A percentile compares a stretch with the other conserved stretches of the same genome.
Evolutionary conservation across 345 rosid species (phyloP).

Genomic region (Sisymbrium altissimum): DNA sequence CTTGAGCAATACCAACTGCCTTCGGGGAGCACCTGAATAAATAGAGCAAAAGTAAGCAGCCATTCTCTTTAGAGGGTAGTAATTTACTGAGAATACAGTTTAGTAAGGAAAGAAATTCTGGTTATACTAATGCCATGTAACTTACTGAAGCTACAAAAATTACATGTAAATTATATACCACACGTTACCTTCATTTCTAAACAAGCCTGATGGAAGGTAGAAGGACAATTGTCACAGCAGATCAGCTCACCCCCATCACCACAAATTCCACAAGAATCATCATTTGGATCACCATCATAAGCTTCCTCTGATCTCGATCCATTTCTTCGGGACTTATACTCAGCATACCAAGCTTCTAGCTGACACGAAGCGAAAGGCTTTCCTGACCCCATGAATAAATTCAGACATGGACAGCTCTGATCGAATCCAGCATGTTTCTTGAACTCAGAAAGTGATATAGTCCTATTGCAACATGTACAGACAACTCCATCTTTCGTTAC

Average conservation of each 20-base stretch:
- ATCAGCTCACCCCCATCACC: constrained; percentile 91
- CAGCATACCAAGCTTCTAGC: constrained; percentile 90
- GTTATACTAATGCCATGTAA: constrained; percentile 6
- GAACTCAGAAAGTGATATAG: constrained; percentile 67
- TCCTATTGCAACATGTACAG: constrained; percentile 70
- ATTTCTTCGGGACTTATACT: constrained; percentile 66
- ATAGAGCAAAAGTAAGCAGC: constrained; percentile 16
- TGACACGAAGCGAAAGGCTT: constrained; percentile 67
- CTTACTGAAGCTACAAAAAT: background rate
- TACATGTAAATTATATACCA: background rate
- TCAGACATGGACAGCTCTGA: constrained; percentile 64
- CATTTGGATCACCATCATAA: constrained; percentile 76
- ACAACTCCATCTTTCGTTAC: constrained; percentile 66
- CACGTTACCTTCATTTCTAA: constrained; percentile 66
- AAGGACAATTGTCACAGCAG: constrained; percentile 95
- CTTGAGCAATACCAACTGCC: constrained; percentile 92
- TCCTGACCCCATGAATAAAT: constrained; percentile 86
- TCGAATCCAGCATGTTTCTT: constrained; percentile 79
- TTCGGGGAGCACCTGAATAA: constrained; percentile 78
- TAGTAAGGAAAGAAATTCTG: background rate
- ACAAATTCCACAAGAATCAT: constrained; percentile 93
- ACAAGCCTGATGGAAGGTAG: constrained; percentile 87
- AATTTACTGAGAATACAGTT: background rate
- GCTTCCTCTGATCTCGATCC: constrained; percentile 41
- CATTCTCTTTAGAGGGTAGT: constrained; percentile 6